Percentiles rank a stretch among this genome's conserved stretches.
These are phyloP conservation scores for Aschersonia sp. DNA, from an alignment of 2,329 filamentous ascomycete species.

Conservation along the genomic window DNA sequence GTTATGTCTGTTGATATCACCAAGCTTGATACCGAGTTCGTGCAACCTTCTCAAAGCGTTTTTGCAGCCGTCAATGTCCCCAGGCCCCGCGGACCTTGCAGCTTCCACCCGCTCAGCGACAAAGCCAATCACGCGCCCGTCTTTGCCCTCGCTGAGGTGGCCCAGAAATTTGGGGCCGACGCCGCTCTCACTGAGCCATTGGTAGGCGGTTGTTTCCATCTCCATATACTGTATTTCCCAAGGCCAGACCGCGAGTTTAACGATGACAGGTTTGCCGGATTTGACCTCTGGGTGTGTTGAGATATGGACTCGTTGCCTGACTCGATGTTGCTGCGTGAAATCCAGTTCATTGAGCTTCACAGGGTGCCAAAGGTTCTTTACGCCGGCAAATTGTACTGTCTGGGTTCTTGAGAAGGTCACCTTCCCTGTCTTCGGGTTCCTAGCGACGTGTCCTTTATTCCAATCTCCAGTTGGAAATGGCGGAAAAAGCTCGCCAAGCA, in stretches of 20 bases:
- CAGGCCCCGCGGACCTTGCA: conserved; percentile 12
- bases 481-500: conserved; percentile 11
- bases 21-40: conserved; percentile 16
- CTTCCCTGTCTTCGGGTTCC: conserved; percentile 8
- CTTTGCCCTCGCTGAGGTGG: conserved; percentile 12
- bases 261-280: neutral
- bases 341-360: neutral
- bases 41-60: neutral
- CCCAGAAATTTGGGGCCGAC: conserved; percentile 14
- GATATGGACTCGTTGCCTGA: neutral
- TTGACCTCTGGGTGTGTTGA: neutral
- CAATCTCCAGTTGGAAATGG: conserved; percentile 12
- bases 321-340: neutral
- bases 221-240: conserved; percentile 13
- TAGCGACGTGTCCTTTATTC: conserved; percentile 9
- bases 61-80: conserved; percentile 5
- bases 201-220: conserved; percentile 12
- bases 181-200: conserved; percentile 10
- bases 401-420: conserved; percentile 8
- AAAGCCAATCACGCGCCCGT: conserved; percentile 13
- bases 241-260: conserved; percentile 1
- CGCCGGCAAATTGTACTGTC: conserved; percentile 2
- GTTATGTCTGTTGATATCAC: conserved; percentile 20
- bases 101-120: conserved; percentile 9
- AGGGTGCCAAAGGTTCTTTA: neutral